Conservation (phyloP, 2,329 filamentous ascomycete genomes). For the Microsporum ferrugineum region DNA sequence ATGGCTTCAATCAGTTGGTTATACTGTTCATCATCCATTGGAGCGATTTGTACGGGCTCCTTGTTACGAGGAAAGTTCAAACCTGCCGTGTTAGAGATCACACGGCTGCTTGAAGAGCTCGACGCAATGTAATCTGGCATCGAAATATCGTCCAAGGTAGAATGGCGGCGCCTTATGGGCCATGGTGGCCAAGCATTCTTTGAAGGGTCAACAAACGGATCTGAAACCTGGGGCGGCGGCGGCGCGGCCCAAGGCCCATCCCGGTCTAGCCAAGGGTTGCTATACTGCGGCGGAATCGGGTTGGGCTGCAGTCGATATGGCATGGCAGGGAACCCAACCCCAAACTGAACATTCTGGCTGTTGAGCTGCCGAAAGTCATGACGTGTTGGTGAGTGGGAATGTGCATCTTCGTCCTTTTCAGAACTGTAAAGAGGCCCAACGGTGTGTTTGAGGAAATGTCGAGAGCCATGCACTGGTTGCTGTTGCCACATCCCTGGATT, state of each 20-base stretch:
- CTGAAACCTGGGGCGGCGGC: constrained; percentile 21
- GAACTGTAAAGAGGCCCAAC: constrained; percentile 20
- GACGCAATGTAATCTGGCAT: constrained; percentile 40
- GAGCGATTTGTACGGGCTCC: constrained; percentile 25
- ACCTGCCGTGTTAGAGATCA: constrained; percentile 32
- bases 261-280: constrained; percentile 12
- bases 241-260: constrained; percentile 22
- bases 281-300: constrained; percentile 18
- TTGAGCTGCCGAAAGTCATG: constrained; percentile 17
- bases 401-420: constrained; percentile 42
- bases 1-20: constrained; percentile 28
- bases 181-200: constrained; percentile 18
- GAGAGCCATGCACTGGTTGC: constrained; percentile 31
- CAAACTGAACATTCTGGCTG: constrained; percentile 17
- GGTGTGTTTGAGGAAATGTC: constrained; percentile 28
- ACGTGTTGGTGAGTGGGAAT: constrained; percentile 51
- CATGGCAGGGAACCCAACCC: constrained; percentile 19
- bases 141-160: constrained; percentile 35
- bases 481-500: constrained; percentile 58
- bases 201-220: constrained; percentile 35
- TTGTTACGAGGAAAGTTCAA: constrained; percentile 34
- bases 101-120: constrained; percentile 30
- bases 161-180: constrained; percentile 22
- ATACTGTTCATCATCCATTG: constrained; percentile 29
- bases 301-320: constrained; percentile 24